A percentile compares a stretch with the other conserved stretches of the same genome.
These are phyloP conservation scores for Colletotrichum cordylinicola DNA, from an alignment of 2,329 filamentous ascomycete species.

Conservation along the genomic window DNA sequence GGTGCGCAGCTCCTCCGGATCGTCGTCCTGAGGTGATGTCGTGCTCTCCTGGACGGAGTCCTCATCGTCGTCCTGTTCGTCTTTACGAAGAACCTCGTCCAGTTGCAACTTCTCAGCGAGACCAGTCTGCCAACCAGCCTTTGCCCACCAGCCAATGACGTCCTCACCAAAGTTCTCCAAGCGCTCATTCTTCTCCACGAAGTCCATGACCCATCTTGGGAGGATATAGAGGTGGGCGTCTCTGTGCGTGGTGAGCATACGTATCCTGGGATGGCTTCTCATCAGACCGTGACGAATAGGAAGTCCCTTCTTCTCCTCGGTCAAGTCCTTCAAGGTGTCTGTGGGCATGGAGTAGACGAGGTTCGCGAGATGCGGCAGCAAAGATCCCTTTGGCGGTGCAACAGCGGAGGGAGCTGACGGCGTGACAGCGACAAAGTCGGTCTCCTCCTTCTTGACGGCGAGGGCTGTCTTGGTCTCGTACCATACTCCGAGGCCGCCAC, in stretches of 20 bases:
- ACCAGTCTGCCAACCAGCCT: constrained; percentile 87
- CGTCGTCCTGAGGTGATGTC: constrained; percentile 27
- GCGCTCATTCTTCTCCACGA: constrained; percentile 78
- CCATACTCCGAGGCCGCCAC: constrained; percentile 87
- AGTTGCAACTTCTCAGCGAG: constrained; percentile 80
- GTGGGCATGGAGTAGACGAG: constrained; percentile 88
- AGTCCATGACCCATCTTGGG: constrained; percentile 87
- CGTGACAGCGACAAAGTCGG: constrained; percentile 86
- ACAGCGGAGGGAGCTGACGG: constrained; percentile 63
- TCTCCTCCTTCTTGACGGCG: constrained; percentile 87
- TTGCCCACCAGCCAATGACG: constrained; percentile 93
- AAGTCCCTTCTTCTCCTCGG: constrained; percentile 75
- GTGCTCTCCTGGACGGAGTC: constrained; percentile 34
- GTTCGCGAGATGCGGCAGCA: constrained; percentile 74
- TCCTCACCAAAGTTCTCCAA: constrained; percentile 92
- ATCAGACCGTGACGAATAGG: constrained; percentile 80
- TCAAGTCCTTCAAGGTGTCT: constrained; percentile 84
- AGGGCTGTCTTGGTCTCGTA: constrained; percentile 83
- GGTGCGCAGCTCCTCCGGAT: constrained; percentile 24
- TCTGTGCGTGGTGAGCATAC: constrained; percentile 82
- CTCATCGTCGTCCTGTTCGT: constrained; percentile 42
- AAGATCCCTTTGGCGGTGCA: constrained; percentile 56
- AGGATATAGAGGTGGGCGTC: constrained; percentile 97
- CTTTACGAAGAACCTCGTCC: constrained; percentile 64
- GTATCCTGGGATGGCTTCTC: constrained; percentile 74